phyloP scores from a whole-genome alignment of 2,329 filamentous ascomycete species.

The Paraphaeosphaeria sporulosa region DNA sequence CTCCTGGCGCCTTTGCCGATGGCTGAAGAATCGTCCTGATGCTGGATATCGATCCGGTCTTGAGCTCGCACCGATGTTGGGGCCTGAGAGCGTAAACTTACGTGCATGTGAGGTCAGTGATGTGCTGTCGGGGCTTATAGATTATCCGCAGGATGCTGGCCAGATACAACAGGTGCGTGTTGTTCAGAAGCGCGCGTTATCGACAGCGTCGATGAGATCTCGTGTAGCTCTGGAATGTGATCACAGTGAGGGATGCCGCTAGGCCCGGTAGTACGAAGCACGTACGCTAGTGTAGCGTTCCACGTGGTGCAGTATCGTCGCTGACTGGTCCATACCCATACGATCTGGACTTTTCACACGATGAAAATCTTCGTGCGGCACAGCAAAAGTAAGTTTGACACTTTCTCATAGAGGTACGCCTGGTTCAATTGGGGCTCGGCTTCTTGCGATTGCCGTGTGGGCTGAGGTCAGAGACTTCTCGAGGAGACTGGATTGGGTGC shows the following conservation, averaged over 20 bases:
- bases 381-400: not conserved
- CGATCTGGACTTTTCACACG: too few species aligned
- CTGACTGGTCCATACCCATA: not conserved
- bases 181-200: not conserved
- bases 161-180: not conserved
- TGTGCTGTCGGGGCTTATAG: not conserved
- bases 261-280: not conserved
- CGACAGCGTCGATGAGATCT: not conserved
- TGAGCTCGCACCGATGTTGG: not conserved
- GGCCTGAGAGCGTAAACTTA: too few species aligned
- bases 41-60: not conserved
- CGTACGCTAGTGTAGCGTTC: not conserved
- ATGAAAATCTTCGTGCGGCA: not conserved
- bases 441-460: constrained; percentile 1
- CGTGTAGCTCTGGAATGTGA: not conserved
- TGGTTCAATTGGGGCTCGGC: not conserved
- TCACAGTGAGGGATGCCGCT: not conserved
- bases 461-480: constrained; percentile 3
- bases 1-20: not conserved
- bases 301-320: not conserved
- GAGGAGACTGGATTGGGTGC: not conserved
- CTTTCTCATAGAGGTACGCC: not conserved
- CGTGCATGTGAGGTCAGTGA: not conserved
- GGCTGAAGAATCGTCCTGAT: not conserved
- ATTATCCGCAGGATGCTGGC: not conserved